phyloP scores from a whole-genome alignment of 2,329 filamentous ascomycete genomes.

The Aspergillus sp. region DNA sequence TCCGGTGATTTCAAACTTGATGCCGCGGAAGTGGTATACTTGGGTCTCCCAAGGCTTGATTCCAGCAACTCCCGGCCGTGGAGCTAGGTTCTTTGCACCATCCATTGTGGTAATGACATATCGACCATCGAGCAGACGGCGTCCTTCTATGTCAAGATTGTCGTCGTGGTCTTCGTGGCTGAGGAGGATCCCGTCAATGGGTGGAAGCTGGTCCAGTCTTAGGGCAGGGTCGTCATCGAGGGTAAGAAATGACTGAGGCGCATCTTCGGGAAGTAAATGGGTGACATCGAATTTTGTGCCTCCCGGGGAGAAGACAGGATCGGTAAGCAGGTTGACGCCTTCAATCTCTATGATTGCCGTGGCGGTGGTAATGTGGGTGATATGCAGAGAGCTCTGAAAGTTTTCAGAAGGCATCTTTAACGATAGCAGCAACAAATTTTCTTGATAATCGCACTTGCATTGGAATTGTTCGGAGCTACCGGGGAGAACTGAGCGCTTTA shows the following conservation, averaged over 20 bases:
- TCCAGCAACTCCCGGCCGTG: neutral
- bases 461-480: neutral
- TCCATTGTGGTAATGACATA: neutral
- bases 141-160: neutral
- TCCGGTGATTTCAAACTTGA: slow-evolving; percentile 32
- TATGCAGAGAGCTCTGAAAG: slow-evolving; percentile 18
- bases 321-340: slow-evolving; percentile 36
- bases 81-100: neutral
- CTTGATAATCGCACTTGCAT: neutral
- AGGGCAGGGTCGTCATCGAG: neutral
- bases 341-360: slow-evolving; percentile 40
- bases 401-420: neutral
- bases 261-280: neutral
- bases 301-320: slow-evolving; percentile 32
- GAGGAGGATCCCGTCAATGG: neutral
- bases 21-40: slow-evolving; percentile 12
- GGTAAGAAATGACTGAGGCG: neutral
- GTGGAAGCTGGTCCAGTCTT: neutral
- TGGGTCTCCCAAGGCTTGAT: neutral
- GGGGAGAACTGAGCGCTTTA: neutral
- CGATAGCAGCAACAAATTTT: neutral
- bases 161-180: neutral
- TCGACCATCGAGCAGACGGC: neutral
- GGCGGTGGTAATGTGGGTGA: slow-evolving; percentile 43
- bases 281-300: slow-evolving; percentile 1